phyloP scores from a whole-genome alignment of 305 asterid species.

The Rubia tinctorum region DNA sequence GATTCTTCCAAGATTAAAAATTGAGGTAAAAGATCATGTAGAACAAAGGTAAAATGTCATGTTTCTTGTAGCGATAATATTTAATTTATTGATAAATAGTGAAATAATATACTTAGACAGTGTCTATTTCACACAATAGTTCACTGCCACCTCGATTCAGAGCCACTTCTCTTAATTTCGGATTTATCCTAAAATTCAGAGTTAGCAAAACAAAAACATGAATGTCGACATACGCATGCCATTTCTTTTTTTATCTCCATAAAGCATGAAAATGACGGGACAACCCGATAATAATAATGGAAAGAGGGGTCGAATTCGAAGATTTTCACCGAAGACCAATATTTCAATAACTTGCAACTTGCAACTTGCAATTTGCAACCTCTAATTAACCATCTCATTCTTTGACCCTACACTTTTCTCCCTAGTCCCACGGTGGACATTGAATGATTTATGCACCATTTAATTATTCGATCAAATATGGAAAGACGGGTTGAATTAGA shows the following conservation, averaged over 20 bases:
- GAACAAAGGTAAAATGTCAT: too few species aligned
- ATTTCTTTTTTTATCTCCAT: constrained; percentile 33
- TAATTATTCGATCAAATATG: too few species aligned
- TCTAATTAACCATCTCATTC: constrained; percentile 10
- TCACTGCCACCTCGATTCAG: not conserved
- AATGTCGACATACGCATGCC: constrained; percentile 27
- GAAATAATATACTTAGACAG: not conserved
- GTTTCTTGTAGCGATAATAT: too few species aligned
- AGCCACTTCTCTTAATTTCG: not conserved
- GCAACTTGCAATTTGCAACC: constrained; percentile 4
- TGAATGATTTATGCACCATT: not conserved
- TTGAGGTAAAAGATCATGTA: too few species aligned
- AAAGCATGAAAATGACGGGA: constrained; percentile 22
- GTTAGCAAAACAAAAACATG: constrained; percentile 4
- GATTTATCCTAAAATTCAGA: not conserved
- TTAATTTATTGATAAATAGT: too few species aligned
- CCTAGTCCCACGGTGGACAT: not conserved
- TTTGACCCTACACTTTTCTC: not conserved
- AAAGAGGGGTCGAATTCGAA: not conserved
- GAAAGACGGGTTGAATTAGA: too few species aligned
- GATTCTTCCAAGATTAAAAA: too few species aligned
- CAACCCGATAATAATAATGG: not conserved
- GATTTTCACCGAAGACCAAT: constrained; percentile 21
- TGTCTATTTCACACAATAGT: not conserved
- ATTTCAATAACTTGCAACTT: constrained; percentile 1